A percentile compares a stretch with the other conserved stretches of the same genome.
Conservation (phyloP, 2,329 filamentous ascomycete species). For the Diplodia seriata region DNA sequence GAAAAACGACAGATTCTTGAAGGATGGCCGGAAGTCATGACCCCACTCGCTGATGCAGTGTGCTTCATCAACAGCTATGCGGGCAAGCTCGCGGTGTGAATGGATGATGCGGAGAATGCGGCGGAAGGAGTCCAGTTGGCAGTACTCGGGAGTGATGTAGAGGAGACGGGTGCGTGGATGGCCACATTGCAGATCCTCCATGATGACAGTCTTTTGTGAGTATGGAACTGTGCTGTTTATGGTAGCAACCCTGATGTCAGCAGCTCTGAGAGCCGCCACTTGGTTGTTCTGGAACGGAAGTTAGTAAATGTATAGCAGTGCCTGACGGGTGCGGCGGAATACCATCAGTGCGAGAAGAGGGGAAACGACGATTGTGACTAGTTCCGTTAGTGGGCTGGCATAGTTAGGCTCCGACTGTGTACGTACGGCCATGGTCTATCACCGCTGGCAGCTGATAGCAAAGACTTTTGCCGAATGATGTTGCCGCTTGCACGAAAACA, state of each 20-base stretch:
- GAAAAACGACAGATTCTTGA: constrained; percentile 87
- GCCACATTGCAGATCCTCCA: constrained; percentile 83
- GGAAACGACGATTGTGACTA: constrained; percentile 89
- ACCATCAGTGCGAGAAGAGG: constrained; percentile 90
- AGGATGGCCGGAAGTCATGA: constrained; percentile 93
- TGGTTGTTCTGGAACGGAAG: constrained; percentile 76
- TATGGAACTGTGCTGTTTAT: constrained; percentile 83
- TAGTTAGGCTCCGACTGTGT: background rate
- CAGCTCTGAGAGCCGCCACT: constrained; percentile 76
- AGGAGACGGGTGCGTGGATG: constrained; percentile 83
- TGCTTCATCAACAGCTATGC: constrained; percentile 90
- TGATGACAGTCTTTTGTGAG: constrained; percentile 70
- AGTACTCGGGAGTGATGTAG: constrained; percentile 93
- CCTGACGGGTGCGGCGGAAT: constrained; percentile 36
- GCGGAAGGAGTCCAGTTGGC: constrained; percentile 78
- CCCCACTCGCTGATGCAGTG: constrained; percentile 99
- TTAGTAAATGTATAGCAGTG: background rate
- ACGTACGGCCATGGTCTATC: constrained; percentile 81
- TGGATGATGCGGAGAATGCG: constrained; percentile 75
- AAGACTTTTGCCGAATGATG: constrained; percentile 89
- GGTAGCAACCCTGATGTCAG: constrained; percentile 80
- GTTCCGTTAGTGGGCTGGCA: constrained; percentile 35
- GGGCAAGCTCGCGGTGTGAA: constrained; percentile 80
- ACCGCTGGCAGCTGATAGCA: constrained; percentile 93
- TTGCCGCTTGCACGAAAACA: constrained; percentile 91